phyloP scores from a whole-genome alignment of 306 rosid species.

The Casuarina equisetifolia region DNA sequence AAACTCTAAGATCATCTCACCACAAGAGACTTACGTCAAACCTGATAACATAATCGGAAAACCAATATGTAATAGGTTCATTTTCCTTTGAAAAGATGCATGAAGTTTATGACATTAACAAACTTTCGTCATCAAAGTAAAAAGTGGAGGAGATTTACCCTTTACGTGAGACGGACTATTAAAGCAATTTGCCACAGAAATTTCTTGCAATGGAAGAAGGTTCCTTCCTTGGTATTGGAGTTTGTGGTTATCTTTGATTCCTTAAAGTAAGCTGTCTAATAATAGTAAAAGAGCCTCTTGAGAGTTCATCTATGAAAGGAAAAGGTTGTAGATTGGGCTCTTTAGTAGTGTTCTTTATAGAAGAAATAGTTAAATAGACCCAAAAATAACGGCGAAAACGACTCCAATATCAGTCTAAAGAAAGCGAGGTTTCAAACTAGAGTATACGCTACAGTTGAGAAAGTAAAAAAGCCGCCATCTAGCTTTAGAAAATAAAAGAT shows the following conservation, averaged over 20 bases:
- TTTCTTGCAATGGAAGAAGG: neutral
- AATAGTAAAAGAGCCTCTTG: neutral
- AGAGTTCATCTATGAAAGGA: neutral
- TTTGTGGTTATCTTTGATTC: neutral
- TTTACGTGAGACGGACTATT: neutral
- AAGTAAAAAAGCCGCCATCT: too few species aligned
- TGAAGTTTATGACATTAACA: neutral
- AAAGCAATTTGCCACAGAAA: neutral
- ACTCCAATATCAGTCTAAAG: too few species aligned
- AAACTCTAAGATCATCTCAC: too few species aligned
- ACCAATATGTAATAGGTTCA: neutral
- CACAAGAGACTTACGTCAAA: too few species aligned
- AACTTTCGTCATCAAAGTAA: neutral
- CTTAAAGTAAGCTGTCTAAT: neutral
- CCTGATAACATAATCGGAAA: too few species aligned
- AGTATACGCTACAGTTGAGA: too few species aligned
- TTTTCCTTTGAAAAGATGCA: neutral
- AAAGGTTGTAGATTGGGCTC: neutral
- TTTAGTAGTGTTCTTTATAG: too few species aligned
- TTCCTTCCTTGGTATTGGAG: neutral
- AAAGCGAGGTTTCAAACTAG: too few species aligned
- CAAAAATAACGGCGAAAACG: too few species aligned
- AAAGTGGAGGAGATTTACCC: neutral
- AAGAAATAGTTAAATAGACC: too few species aligned
- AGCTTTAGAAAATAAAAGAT: too few species aligned